These are phyloP conservation scores for Globisporangium emineosum DNA, from an alignment of 352 stramenopile species.

Conservation along the genomic window DNA sequence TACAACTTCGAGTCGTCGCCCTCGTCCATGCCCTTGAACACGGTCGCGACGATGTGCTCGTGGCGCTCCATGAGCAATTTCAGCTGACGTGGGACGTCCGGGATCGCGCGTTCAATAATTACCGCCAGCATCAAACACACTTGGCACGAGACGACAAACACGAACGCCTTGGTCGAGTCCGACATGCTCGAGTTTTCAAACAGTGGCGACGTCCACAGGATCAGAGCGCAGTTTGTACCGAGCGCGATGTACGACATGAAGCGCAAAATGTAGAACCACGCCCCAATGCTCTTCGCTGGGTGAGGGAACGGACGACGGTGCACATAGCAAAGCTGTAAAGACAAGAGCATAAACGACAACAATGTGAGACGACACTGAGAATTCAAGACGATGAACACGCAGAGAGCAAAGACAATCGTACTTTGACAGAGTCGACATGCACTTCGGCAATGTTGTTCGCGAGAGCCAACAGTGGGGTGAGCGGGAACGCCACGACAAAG, in stretches of 20 bases:
- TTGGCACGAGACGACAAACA: slow-evolving; percentile 70
- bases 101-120: slow-evolving; percentile 55
- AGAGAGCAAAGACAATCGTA: background rate
- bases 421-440: slow-evolving; percentile 84
- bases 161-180: slow-evolving; percentile 47
- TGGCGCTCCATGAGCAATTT: slow-evolving; percentile 52
- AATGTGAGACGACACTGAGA: background rate
- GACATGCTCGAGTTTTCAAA: slow-evolving; percentile 38
- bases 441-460: slow-evolving; percentile 91
- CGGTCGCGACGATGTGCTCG: slow-evolving; percentile 71
- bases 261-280: slow-evolving; percentile 88
- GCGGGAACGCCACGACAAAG: slow-evolving; percentile 92
- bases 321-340: slow-evolving; percentile 53
- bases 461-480: slow-evolving; percentile 89
- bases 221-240: slow-evolving; percentile 74
- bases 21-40: slow-evolving; percentile 72
- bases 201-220: slow-evolving; percentile 80
- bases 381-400: background rate
- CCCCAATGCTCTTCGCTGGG: slow-evolving; percentile 86
- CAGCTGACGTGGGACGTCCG: slow-evolving; percentile 56
- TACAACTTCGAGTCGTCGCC: slow-evolving; percentile 66
- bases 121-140: slow-evolving; percentile 66
- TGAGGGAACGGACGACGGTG: slow-evolving; percentile 77
- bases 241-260: slow-evolving; percentile 81
- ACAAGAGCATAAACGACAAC: background rate